phyloP scores from a whole-genome alignment of 208 protist species.

The Trypanosoma theileri region DNA sequence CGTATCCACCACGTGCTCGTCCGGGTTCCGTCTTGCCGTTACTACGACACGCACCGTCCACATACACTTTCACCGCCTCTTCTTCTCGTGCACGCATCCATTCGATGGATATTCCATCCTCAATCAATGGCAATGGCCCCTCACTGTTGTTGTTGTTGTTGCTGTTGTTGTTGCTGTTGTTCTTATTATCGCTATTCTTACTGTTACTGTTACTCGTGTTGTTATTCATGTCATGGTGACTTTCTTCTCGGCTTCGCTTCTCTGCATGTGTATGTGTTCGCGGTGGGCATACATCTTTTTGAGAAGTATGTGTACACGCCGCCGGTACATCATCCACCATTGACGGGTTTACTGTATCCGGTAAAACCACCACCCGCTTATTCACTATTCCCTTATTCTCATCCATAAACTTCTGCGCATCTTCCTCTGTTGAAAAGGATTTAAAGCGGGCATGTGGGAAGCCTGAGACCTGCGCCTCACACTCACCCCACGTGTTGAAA shows the following conservation, averaged over 20 bases:
- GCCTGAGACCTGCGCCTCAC: constrained; percentile 58
- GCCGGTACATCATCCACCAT: not conserved
- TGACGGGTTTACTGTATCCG: not conserved
- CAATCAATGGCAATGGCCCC: not conserved
- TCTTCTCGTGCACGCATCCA: constrained; percentile 13
- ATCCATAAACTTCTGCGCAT: constrained; percentile 56
- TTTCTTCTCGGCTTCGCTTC: too few species aligned
- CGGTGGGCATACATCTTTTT: too few species aligned
- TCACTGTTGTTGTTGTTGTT: not conserved
- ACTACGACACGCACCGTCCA: constrained; percentile 79
- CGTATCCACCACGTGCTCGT: constrained; percentile 65
- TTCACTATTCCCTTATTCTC: not conserved
- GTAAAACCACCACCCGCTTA: not conserved
- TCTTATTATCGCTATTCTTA: too few species aligned
- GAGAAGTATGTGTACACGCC: not conserved
- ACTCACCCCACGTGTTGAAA: constrained; percentile 78
- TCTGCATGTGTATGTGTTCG: too few species aligned
- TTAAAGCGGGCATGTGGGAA: constrained; percentile 72
- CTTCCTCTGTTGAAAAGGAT: constrained; percentile 52
- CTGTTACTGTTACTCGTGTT: too few species aligned
- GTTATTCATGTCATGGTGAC: too few species aligned
- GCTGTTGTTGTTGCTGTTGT: not conserved
- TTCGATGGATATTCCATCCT: not conserved
- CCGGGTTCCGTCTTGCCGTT: constrained; percentile 51
- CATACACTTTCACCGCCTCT: constrained; percentile 61